Conservation (phyloP, 2,329 filamentous ascomycete genomes). For the Niveomyces coronatus region DNA sequence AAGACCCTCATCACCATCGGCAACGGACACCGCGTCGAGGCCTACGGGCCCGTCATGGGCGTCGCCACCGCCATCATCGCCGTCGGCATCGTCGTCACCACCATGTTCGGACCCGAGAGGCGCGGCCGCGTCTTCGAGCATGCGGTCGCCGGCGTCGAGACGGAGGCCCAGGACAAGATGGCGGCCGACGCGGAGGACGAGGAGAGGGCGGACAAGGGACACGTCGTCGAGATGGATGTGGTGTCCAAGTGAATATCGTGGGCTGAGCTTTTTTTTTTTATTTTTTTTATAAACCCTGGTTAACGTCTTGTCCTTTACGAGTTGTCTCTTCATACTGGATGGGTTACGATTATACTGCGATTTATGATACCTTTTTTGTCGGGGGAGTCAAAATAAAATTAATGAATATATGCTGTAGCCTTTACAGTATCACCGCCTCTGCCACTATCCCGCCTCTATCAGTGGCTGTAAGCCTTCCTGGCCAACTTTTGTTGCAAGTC, state of each 20-base stretch:
- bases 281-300: background rate
- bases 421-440: too few relatives aligned
- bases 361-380: too few relatives aligned
- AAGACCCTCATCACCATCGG: constrained; percentile 42
- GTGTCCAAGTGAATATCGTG: background rate
- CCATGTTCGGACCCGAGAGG: constrained; percentile 64
- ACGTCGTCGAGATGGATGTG: constrained; percentile 10
- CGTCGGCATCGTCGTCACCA: constrained; percentile 55
- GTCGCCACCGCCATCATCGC: constrained; percentile 69
- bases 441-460: too few relatives aligned
- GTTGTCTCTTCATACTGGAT: too few relatives aligned
- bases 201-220: too few relatives aligned
- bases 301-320: background rate
- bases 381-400: too few relatives aligned
- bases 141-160: constrained; percentile 30
- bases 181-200: constrained; percentile 19
- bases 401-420: too few relatives aligned
- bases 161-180: constrained; percentile 17
- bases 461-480: too few relatives aligned
- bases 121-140: constrained; percentile 60
- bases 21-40: constrained; percentile 49
- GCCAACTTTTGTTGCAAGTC: too few relatives aligned
- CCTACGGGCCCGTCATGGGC: constrained; percentile 67
- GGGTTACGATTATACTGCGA: too few relatives aligned
- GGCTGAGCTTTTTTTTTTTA: too few relatives aligned